Percentiles rank a stretch among this genome's conserved stretches.
These are phyloP conservation scores for Lipomyces oligophaga DNA, from an alignment of 805 yeast species.

Conservation along the genomic window DNA sequence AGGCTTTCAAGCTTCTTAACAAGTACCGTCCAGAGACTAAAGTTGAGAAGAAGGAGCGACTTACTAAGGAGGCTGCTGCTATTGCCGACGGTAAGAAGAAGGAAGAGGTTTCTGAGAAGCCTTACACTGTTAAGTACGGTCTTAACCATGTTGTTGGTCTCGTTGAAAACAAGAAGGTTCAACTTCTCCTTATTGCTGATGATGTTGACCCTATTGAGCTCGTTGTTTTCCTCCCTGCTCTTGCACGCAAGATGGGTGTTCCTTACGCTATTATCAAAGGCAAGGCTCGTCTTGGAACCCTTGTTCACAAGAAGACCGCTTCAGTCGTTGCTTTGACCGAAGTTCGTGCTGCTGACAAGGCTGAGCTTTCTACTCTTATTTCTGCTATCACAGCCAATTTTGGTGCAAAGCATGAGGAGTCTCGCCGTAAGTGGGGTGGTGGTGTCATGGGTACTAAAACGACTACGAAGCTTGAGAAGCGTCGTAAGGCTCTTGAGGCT, in stretches of 20 bases:
- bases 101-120: slow-evolving; percentile 95
- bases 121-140: slow-evolving; percentile 96
- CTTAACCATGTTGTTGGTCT: slow-evolving; percentile 97
- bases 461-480: slow-evolving; percentile 76
- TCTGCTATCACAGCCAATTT: slow-evolving; percentile 93
- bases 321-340: slow-evolving; percentile 97
- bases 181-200: slow-evolving; percentile 94
- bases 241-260: slow-evolving; percentile 98
- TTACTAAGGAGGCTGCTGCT: slow-evolving; percentile 98
- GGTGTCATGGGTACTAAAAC: slow-evolving; percentile 97
- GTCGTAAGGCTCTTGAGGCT: slow-evolving; percentile 51
- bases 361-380: slow-evolving; percentile 87
- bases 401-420: slow-evolving; percentile 88
- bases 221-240: slow-evolving; percentile 95
- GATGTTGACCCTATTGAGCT: slow-evolving; percentile 99
- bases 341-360: slow-evolving; percentile 89
- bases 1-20: slow-evolving; percentile 94
- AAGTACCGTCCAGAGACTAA: slow-evolving; percentile 98
- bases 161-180: slow-evolving; percentile 97
- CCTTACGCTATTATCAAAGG: slow-evolving; percentile 98
- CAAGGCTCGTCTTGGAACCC: slow-evolving; percentile 96
- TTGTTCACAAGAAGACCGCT: slow-evolving; percentile 96
- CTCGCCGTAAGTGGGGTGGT: slow-evolving; percentile 99
- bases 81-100: slow-evolving; percentile 97
- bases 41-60: slow-evolving; percentile 98